Evolutionary conservation across 768 basidiomycete genomes (phyloP).

Genomic region (Boletus sp.): DNA sequence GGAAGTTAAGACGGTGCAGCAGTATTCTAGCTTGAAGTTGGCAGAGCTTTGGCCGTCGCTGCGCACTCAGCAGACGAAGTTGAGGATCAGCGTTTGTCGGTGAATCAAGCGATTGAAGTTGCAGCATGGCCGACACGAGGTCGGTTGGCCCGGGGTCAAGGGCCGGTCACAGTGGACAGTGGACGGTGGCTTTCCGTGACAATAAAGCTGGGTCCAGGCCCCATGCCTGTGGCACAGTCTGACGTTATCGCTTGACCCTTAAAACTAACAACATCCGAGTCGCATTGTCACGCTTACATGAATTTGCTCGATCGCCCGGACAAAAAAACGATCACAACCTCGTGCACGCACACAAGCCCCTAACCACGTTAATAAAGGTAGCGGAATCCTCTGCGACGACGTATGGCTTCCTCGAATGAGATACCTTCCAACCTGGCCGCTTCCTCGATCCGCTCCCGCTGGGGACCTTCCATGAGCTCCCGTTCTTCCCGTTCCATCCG

Average conservation of each 20-base stretch:
- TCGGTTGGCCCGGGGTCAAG: background rate
- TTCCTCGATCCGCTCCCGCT: constrained; percentile 51
- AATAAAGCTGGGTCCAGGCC: too few relatives aligned
- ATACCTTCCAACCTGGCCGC: constrained; percentile 60
- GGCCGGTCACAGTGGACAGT: too few relatives aligned
- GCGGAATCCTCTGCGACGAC: constrained; percentile 54
- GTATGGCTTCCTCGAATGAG: constrained; percentile 57
- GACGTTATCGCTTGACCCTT: too few relatives aligned
- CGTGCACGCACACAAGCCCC: too few relatives aligned
- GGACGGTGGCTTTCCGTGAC: too few relatives aligned
- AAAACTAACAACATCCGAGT: too few relatives aligned
- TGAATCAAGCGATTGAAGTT: background rate
- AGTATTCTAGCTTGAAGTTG: background rate
- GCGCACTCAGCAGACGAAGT: background rate
- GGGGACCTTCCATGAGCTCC: constrained; percentile 41
- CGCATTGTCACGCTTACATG: too few relatives aligned
- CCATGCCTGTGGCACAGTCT: too few relatives aligned
- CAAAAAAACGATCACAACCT: background rate
- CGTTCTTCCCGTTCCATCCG: constrained; percentile 50
- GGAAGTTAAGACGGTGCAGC: background rate
- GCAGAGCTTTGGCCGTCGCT: background rate
- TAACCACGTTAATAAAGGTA: constrained; percentile 44
- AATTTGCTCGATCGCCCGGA: background rate
- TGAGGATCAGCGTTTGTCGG: background rate
- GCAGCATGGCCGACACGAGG: background rate